Conservation (phyloP, 306 rosid genomes). For the Canavalia gladiata region DNA sequence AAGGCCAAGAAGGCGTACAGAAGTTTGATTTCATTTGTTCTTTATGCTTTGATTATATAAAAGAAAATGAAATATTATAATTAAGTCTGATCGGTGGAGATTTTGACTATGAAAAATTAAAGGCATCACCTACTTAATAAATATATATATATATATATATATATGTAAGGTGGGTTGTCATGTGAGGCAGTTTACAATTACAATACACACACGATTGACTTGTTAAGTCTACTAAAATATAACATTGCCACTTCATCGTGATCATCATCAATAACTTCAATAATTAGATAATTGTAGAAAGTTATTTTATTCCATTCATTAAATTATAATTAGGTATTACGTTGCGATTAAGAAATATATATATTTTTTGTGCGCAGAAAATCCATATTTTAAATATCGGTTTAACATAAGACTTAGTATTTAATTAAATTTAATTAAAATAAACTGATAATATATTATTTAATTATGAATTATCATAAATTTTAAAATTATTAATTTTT, state of each 20-base stretch:
- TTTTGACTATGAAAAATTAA: conserved; percentile 1
- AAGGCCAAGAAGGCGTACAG: neutral
- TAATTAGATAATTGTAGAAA: neutral
- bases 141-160: neutral
- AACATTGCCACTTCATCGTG: conserved; percentile 11
- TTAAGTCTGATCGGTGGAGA: neutral
- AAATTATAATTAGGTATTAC: neutral
- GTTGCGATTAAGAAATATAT: neutral
- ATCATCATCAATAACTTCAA: conserved; percentile 1
- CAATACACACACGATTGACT: conserved; percentile 27
- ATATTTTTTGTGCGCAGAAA: neutral
- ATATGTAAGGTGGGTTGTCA: neutral
- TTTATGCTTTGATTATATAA: neutral
- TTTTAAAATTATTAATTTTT: no score
- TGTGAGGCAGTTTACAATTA: neutral
- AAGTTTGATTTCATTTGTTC: neutral
- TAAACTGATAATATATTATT: no score
- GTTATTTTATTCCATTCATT: neutral
- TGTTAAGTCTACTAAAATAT: conserved; percentile 12
- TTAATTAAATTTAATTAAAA: no score
- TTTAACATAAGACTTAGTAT: no score
- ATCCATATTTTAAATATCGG: neutral
- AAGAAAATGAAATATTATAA: neutral
- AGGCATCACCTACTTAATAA: conserved; percentile 30
- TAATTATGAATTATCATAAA: no score